phyloP scores from a whole-genome alignment of 2,329 filamentous ascomycete genomes.

The Penicillium sp. region DNA sequence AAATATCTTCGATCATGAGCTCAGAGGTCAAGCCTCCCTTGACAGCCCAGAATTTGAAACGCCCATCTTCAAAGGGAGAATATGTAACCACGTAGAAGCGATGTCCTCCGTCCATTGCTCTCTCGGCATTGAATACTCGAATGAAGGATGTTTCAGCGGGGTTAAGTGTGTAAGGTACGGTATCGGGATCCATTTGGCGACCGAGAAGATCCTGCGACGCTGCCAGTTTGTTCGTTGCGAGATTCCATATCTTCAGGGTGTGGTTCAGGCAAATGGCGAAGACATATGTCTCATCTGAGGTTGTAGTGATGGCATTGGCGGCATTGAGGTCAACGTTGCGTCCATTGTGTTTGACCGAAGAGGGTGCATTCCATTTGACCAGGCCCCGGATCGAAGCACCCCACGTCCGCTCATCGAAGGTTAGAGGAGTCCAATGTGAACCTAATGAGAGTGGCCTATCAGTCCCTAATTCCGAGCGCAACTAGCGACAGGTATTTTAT shows the following conservation, averaged over 20 bases:
- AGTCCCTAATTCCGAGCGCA: slow-evolving; percentile 11
- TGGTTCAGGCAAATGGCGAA: slow-evolving; percentile 91
- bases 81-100: slow-evolving; percentile 75
- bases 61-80: slow-evolving; percentile 82
- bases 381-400: slow-evolving; percentile 53
- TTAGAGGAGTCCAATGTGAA: slow-evolving; percentile 51
- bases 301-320: slow-evolving; percentile 50
- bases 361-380: slow-evolving; percentile 49
- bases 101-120: slow-evolving; percentile 51
- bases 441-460: slow-evolving; percentile 30
- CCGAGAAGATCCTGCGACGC: slow-evolving; percentile 78
- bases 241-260: slow-evolving; percentile 85
- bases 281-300: slow-evolving; percentile 53
- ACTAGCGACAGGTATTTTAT: not conserved
- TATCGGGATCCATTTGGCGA: slow-evolving; percentile 67
- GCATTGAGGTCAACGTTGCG: slow-evolving; percentile 48
- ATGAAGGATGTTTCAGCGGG: slow-evolving; percentile 78
- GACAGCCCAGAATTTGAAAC: slow-evolving; percentile 93
- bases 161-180: slow-evolving; percentile 75
- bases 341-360: slow-evolving; percentile 47
- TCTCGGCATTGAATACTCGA: slow-evolving; percentile 66
- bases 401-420: slow-evolving; percentile 55
- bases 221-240: slow-evolving; percentile 76
- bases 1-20: slow-evolving; percentile 72
- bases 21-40: slow-evolving; percentile 62